A percentile compares a stretch with the other conserved stretches of the same genome.
phyloP scores from a whole-genome alignment of 352 stramenopile genomes.

The Pelagophyceae sp. region DNA sequence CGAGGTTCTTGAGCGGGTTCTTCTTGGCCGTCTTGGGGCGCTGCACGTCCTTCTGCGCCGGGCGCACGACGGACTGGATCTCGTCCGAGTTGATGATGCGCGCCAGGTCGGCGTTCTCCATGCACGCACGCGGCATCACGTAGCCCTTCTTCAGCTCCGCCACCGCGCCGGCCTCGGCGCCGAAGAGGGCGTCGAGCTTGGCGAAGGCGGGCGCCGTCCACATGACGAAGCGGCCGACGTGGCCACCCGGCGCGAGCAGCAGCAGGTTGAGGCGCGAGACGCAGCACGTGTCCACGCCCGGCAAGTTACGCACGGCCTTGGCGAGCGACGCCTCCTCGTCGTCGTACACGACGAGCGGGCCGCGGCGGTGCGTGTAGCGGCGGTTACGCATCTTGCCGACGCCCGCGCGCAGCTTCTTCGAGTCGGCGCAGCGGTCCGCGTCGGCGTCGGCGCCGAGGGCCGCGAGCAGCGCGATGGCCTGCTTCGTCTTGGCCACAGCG shows the following conservation, averaged over 20 bases:
- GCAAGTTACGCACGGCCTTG: slow-evolving; percentile 94
- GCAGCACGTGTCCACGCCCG: slow-evolving; percentile 89
- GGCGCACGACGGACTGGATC: slow-evolving; percentile 92
- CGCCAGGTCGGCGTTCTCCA: slow-evolving; percentile 95
- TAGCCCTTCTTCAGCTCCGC: slow-evolving; percentile 77
- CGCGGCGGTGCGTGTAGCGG: slow-evolving; percentile 84
- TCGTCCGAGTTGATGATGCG: slow-evolving; percentile 98
- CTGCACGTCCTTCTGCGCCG: slow-evolving; percentile 74
- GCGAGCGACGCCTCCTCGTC: slow-evolving; percentile 77
- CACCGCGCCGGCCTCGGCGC: slow-evolving; percentile 73
- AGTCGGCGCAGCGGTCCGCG: slow-evolving; percentile 93
- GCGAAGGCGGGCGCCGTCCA: slow-evolving; percentile 96
- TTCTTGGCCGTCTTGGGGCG: slow-evolving; percentile 85
- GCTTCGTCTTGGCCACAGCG: slow-evolving; percentile 82
- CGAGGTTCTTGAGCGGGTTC: slow-evolving; percentile 91
- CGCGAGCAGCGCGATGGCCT: slow-evolving; percentile 84
- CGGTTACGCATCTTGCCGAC: slow-evolving; percentile 98
- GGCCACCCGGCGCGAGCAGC: slow-evolving; percentile 90
- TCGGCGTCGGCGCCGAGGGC: slow-evolving; percentile 86
- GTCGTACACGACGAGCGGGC: slow-evolving; percentile 91
- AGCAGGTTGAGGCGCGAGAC: slow-evolving; percentile 96
- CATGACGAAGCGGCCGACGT: slow-evolving; percentile 96
- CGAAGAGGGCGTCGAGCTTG: slow-evolving; percentile 90
- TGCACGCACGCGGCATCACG: slow-evolving; percentile 79
- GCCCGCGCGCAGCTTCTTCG: slow-evolving; percentile 91